Conservation (phyloP, 352 stramenopile genomes). For the Pythium grandisporangium region DNA sequence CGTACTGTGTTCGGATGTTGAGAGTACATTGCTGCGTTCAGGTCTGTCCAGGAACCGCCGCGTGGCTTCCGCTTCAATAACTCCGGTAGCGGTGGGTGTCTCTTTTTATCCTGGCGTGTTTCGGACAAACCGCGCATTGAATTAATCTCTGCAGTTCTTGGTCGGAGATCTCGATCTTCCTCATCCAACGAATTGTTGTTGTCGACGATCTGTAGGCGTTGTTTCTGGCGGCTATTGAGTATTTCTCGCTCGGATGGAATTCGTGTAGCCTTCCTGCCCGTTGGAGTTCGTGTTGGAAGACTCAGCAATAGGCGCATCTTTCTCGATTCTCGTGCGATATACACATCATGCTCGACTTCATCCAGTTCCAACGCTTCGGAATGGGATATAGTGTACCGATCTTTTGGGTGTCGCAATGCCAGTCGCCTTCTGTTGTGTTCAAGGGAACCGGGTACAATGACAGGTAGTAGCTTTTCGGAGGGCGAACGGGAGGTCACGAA, state of each 20-base stretch:
- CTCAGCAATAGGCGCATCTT: constrained; percentile 14
- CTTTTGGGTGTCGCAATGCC: not conserved
- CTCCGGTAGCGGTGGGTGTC: constrained; percentile 6
- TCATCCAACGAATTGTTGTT: no score
- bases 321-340: constrained; percentile 13
- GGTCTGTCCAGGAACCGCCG: not conserved
- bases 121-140: no score
- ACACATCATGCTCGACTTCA: constrained; percentile 13
- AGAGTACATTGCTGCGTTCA: not conserved
- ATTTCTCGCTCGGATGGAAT: constrained; percentile 16
- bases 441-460: constrained; percentile 25
- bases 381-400: constrained; percentile 7
- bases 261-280: constrained; percentile 7
- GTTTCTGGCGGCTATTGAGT: constrained; percentile 8
- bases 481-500: constrained; percentile 25
- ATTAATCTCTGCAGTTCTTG: no score
- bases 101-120: no score
- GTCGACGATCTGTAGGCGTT: constrained; percentile 6
- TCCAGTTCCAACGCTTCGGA: constrained; percentile 9
- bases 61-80: constrained; percentile 7
- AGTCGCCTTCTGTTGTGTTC: constrained; percentile 1
- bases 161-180: not conserved
- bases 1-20: not conserved
- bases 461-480: constrained; percentile 41
- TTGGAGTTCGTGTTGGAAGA: constrained; percentile 7